Percentiles rank a stretch among this genome's conserved stretches.
Evolutionary conservation across 2,329 filamentous ascomycete species (phyloP).

Genomic region (Ophiostoma sp.): DNA sequence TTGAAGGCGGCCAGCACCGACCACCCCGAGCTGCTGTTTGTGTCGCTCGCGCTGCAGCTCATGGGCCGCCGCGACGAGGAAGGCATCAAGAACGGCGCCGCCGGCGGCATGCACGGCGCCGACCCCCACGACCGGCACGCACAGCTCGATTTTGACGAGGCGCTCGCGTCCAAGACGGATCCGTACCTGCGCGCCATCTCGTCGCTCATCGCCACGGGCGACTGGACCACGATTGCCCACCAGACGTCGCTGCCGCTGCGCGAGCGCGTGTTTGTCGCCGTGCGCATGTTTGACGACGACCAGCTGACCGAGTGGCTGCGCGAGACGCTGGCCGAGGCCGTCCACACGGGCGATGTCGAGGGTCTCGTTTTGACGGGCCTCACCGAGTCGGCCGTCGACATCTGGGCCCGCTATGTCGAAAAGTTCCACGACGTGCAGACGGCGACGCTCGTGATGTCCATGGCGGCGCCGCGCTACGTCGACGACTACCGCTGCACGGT

Average conservation of each 20-base stretch:
- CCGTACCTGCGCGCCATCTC: slow-evolving; percentile 76
- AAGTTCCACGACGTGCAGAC: slow-evolving; percentile 76
- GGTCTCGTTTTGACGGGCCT: slow-evolving; percentile 74
- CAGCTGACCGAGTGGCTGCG: slow-evolving; percentile 62
- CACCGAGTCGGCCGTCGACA: slow-evolving; percentile 64
- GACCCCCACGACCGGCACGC: neutral
- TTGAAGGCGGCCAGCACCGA: slow-evolving; percentile 61
- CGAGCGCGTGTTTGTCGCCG: slow-evolving; percentile 68
- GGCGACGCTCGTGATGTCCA: slow-evolving; percentile 66
- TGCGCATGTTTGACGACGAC: slow-evolving; percentile 59
- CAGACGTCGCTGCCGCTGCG: slow-evolving; percentile 67
- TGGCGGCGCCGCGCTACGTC: slow-evolving; percentile 69
- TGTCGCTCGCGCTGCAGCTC: slow-evolving; percentile 61
- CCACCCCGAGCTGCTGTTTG: slow-evolving; percentile 61
- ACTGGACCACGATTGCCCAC: slow-evolving; percentile 69
- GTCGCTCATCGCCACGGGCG: slow-evolving; percentile 67
- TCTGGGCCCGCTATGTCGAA: slow-evolving; percentile 69
- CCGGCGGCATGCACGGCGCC: neutral
- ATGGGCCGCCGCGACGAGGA: slow-evolving; percentile 47
- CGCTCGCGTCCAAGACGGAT: slow-evolving; percentile 49
- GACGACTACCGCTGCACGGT: slow-evolving; percentile 68
- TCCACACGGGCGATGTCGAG: slow-evolving; percentile 65
- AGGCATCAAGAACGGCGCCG: slow-evolving; percentile 33
- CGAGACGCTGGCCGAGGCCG: slow-evolving; percentile 56
- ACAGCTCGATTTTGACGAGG: slow-evolving; percentile 9